Conservation (phyloP, 257 asterid species). For the Gentiana macrophylla region DNA sequence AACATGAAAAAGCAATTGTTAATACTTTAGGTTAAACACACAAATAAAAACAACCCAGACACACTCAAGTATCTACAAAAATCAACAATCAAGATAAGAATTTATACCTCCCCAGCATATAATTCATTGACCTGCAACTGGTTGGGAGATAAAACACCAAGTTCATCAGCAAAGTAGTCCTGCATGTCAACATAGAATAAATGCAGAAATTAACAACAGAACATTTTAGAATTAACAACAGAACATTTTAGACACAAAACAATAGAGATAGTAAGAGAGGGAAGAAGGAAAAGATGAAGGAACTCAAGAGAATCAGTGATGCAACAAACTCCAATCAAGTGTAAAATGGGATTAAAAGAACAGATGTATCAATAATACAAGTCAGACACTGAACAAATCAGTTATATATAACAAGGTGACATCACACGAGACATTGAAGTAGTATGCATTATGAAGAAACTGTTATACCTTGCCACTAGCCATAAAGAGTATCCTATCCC, state of each 20-base stretch:
- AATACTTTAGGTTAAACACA: background rate
- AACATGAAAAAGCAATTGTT: background rate
- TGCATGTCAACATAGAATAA: conserved; percentile 27
- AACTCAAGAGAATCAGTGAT: too few relatives aligned
- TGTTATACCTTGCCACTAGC: conserved; percentile 82
- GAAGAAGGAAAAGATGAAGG: background rate
- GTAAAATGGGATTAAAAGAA: too few relatives aligned
- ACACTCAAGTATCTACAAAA: background rate
- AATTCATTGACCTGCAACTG: conserved; percentile 83
- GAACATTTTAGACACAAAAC: background rate
- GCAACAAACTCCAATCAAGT: too few relatives aligned
- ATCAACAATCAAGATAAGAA: conserved; percentile 12
- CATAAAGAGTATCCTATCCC: conserved; percentile 86
- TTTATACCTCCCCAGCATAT: conserved; percentile 83
- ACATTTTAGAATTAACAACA: background rate
- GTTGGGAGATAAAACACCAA: conserved; percentile 91
- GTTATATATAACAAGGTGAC: too few relatives aligned
- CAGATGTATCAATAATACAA: too few relatives aligned
- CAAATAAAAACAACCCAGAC: background rate
- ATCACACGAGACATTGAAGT: too few relatives aligned
- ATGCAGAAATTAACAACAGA: conserved; percentile 15
- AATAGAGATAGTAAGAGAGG: background rate
- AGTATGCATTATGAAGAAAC: conserved; percentile 7
- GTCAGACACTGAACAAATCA: too few relatives aligned
- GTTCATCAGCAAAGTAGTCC: conserved; percentile 95